phyloP scores from a whole-genome alignment of 495 filamentous ascomycete genomes.

The Podospora conica region DNA sequence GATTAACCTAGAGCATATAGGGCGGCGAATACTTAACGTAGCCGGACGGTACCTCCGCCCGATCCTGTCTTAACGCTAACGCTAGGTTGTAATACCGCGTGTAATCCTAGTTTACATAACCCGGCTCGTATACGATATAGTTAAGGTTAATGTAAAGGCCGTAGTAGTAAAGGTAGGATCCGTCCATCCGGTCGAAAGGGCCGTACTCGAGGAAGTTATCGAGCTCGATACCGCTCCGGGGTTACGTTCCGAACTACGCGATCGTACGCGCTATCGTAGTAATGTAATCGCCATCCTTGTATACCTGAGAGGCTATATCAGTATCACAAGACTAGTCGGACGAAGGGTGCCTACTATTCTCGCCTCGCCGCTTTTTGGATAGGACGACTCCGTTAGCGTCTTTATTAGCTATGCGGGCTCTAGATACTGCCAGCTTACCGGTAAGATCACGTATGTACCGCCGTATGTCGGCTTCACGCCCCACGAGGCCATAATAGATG shows the following conservation, averaged over 20 bases:
- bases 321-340: no score
- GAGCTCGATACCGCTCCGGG: background rate
- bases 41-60: background rate
- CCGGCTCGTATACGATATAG: background rate
- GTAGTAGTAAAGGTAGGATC: background rate
- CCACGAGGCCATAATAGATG: background rate
- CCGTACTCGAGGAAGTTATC: background rate
- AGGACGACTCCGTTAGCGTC: background rate
- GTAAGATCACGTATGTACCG: background rate
- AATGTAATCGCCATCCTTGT: background rate
- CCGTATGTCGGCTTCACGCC: background rate
- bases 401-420: background rate
- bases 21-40: background rate
- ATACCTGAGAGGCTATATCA: no score
- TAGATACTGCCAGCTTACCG: background rate
- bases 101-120: background rate
- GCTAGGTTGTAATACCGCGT: background rate
- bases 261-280: background rate
- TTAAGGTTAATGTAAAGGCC: background rate
- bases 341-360: background rate
- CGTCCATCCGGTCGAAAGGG: background rate
- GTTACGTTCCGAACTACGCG: background rate
- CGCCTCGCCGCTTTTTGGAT: background rate
- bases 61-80: background rate
- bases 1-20: background rate